phyloP scores from a whole-genome alignment of 1,284 basidiomycete species.

The Marasmius fiardii region DNA sequence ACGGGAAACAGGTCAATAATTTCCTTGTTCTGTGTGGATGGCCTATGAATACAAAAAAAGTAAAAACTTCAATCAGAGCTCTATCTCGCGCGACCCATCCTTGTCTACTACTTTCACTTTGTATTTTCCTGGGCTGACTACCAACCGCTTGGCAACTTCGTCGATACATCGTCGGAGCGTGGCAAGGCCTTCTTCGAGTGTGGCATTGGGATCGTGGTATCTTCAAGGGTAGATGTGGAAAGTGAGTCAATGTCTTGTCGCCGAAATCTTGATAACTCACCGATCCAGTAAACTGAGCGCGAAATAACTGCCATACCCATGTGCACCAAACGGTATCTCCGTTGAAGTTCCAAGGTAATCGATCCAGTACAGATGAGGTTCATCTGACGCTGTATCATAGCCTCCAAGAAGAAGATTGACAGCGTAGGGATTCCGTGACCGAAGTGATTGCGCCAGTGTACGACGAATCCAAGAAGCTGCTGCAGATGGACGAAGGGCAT shows the following conservation, averaged over 20 bases:
- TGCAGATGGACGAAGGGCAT: constrained; percentile 85
- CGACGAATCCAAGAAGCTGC: constrained; percentile 95
- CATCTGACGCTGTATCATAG: constrained; percentile 70
- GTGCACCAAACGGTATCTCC: constrained; percentile 90
- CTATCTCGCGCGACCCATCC: constrained; percentile 80
- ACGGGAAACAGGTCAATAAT: no score
- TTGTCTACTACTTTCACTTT: constrained; percentile 91
- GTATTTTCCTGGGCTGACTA: constrained; percentile 80
- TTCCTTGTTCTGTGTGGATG: no score
- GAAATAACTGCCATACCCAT: constrained; percentile 95
- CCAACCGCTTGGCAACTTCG: constrained; percentile 84
- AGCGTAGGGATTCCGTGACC: constrained; percentile 84
- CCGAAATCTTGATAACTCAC: no score
- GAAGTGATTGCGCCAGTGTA: constrained; percentile 84
- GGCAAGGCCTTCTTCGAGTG: constrained; percentile 82
- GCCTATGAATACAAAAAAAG: background rate
- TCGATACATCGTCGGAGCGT: constrained; percentile 84
- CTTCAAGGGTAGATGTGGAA: constrained; percentile 32
- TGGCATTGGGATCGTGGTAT: constrained; percentile 83
- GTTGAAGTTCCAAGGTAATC: constrained; percentile 93
- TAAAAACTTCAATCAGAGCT: constrained; percentile 36
- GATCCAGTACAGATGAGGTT: constrained; percentile 90
- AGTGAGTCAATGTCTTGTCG: no score
- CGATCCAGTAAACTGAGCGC: constrained; percentile 89
- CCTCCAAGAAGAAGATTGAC: constrained; percentile 95